Evolutionary conservation across 495 filamentous ascomycete genomes (phyloP).

Genomic region (Podospora sp.): DNA sequence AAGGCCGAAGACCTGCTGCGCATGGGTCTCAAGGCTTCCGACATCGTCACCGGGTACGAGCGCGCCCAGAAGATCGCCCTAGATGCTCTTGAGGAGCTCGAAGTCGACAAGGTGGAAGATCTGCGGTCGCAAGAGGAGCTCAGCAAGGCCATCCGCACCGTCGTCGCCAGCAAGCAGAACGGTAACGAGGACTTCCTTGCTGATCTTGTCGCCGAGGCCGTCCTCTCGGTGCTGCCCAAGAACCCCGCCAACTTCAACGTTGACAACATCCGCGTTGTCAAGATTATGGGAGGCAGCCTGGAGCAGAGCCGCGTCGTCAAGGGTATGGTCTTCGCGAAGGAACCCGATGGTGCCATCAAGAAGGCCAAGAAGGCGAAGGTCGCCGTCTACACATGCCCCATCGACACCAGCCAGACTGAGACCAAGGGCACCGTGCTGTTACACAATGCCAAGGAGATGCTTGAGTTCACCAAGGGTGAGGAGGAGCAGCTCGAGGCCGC

Average conservation of each 20-base stretch:
- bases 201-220: slow-evolving; percentile 85
- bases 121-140: slow-evolving; percentile 77
- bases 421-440: slow-evolving; percentile 99
- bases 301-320: slow-evolving; percentile 92
- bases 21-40: slow-evolving; percentile 94
- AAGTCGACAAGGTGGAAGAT: slow-evolving; percentile 86
- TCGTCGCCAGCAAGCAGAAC: slow-evolving; percentile 94
- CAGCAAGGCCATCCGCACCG: slow-evolving; percentile 93
- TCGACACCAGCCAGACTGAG: slow-evolving; percentile 95
- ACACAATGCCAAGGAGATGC: slow-evolving; percentile 97
- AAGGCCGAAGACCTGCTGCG: slow-evolving; percentile 96
- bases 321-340: slow-evolving; percentile 97
- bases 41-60: slow-evolving; percentile 95
- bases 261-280: slow-evolving; percentile 98
- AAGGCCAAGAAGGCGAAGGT: slow-evolving; percentile 92
- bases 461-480: slow-evolving; percentile 97
- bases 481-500: slow-evolving; percentile 85
- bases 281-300: slow-evolving; percentile 97
- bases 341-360: slow-evolving; percentile 88
- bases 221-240: slow-evolving; percentile 92
- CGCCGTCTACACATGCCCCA: slow-evolving; percentile 92
- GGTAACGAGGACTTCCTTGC: slow-evolving; percentile 89
- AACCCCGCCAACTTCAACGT: slow-evolving; percentile 99
- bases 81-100: slow-evolving; percentile 82
- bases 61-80: slow-evolving; percentile 87